Evolutionary conservation across 73 alveolate genomes (phyloP).

Genomic region (Diophrys sp.): DNA sequence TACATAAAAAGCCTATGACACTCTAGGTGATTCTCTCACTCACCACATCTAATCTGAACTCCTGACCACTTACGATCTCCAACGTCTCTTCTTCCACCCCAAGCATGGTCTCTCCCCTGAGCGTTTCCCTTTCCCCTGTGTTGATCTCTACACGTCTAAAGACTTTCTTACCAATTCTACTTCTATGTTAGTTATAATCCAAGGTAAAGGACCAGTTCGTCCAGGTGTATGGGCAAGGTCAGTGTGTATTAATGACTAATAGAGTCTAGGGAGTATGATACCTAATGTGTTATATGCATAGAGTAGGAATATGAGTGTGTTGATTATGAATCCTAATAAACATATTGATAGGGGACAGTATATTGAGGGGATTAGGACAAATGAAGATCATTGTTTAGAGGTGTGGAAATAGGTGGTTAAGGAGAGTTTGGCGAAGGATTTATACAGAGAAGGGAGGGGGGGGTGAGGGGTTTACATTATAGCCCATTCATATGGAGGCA

Average conservation of each 20-base stretch:
- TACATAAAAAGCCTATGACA: too few relatives aligned
- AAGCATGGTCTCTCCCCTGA: too few relatives aligned
- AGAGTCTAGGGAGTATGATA: neutral
- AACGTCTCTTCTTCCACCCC: too few relatives aligned
- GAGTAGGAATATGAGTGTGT: neutral
- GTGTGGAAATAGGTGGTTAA: neutral
- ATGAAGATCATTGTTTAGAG: neutral
- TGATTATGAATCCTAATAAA: neutral
- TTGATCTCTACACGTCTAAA: neutral
- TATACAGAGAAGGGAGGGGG: too few relatives aligned
- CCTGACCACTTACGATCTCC: too few relatives aligned
- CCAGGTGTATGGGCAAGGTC: neutral
- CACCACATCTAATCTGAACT: too few relatives aligned
- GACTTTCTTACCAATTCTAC: neutral
- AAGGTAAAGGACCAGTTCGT: neutral
- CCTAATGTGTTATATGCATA: neutral
- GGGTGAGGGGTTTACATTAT: too few relatives aligned
- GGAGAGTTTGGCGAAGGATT: neutral
- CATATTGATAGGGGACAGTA: neutral
- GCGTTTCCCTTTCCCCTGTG: too few relatives aligned
- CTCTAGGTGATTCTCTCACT: too few relatives aligned
- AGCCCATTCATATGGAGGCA: conserved; percentile 2
- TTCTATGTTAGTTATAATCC: neutral
- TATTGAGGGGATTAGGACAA: neutral
- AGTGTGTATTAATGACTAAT: neutral